A percentile compares a stretch with the other conserved stretches of the same genome.
phyloP scores from a whole-genome alignment of 2,329 filamentous ascomycete species.

The Arthroderma sp. region DNA sequence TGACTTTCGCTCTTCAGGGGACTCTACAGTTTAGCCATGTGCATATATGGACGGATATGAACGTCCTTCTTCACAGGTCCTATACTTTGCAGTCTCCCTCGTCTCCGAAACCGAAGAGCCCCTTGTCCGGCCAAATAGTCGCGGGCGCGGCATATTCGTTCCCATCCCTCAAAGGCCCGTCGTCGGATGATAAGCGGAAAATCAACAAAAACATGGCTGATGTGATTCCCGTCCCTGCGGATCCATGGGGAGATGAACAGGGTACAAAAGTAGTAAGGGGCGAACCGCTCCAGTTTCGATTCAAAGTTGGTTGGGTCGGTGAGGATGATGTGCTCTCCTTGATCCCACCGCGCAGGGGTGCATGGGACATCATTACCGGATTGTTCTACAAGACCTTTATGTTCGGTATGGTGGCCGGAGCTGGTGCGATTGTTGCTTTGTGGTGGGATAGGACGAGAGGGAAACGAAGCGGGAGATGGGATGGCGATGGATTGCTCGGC shows the following conservation, averaged over 20 bases:
- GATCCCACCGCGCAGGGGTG: slow-evolving; percentile 13
- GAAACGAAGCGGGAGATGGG: slow-evolving; percentile 18
- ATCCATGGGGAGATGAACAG: slow-evolving; percentile 36
- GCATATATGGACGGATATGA: slow-evolving; percentile 79
- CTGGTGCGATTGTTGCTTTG: slow-evolving; percentile 23
- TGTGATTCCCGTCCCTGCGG: slow-evolving; percentile 32
- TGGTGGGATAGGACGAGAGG: slow-evolving; percentile 24
- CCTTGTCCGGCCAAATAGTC: slow-evolving; percentile 58
- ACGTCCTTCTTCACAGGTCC: slow-evolving; percentile 62
- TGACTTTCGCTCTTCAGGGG: slow-evolving; percentile 79
- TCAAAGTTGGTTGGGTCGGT: slow-evolving; percentile 64
- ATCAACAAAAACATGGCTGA: slow-evolving; percentile 26
- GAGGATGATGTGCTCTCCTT: slow-evolving; percentile 26
- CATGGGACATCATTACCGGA: slow-evolving; percentile 5
- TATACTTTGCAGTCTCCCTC: slow-evolving; percentile 13
- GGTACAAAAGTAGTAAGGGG: slow-evolving; percentile 66
- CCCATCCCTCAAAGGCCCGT: slow-evolving; percentile 46
- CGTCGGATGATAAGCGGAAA: slow-evolving; percentile 8
- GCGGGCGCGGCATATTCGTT: slow-evolving; percentile 80
- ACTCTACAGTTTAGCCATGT: slow-evolving; percentile 80
- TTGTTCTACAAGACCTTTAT: slow-evolving; percentile 12
- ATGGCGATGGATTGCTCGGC: slow-evolving; percentile 36
- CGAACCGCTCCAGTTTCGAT: slow-evolving; percentile 63
- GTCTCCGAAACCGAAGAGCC: slow-evolving; percentile 1
- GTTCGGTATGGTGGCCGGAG: slow-evolving; percentile 23